Evolutionary conservation across 768 basidiomycete genomes (phyloP).

Genomic region (Chalciporus chontae): DNA sequence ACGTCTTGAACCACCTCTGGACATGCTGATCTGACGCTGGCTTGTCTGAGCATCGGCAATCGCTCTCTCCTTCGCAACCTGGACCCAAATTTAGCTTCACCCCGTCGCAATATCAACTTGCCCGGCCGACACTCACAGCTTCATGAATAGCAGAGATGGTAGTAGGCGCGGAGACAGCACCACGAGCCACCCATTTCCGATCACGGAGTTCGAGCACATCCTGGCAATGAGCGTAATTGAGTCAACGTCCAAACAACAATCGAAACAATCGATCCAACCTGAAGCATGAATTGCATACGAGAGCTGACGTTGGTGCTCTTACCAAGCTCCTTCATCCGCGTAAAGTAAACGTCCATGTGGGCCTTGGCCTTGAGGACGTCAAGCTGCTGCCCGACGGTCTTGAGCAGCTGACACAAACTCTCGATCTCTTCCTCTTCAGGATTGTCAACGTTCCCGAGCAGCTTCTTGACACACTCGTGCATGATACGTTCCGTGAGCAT

Average conservation of each 20-base stretch:
- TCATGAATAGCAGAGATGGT: constrained; percentile 90
- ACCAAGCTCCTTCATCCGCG: constrained; percentile 79
- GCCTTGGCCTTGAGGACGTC: constrained; percentile 79
- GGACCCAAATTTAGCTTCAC: constrained; percentile 7
- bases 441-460: constrained; percentile 88
- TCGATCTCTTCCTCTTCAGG: constrained; percentile 99
- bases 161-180: constrained; percentile 70
- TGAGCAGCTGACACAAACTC: constrained; percentile 87
- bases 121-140: constrained; percentile 49
- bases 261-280: constrained; percentile 55
- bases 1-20: constrained; percentile 85
- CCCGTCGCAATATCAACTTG: background rate
- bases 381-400: constrained; percentile 81
- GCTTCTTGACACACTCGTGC: constrained; percentile 97
- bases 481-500: constrained; percentile 98
- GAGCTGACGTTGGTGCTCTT: constrained; percentile 74
- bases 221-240: constrained; percentile 37
- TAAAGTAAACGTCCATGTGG: constrained; percentile 92
- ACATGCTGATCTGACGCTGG: constrained; percentile 70
- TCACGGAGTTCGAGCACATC: constrained; percentile 88
- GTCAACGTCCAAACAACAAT: background rate
- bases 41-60: constrained; percentile 56
- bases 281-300: constrained; percentile 93
- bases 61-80: constrained; percentile 84
- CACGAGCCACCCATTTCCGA: constrained; percentile 76